Evolutionary conservation across 345 rosid species (phyloP), one percentile per base, ranked within the genome.

Genomic region (Passiflora organensis): DNA sequence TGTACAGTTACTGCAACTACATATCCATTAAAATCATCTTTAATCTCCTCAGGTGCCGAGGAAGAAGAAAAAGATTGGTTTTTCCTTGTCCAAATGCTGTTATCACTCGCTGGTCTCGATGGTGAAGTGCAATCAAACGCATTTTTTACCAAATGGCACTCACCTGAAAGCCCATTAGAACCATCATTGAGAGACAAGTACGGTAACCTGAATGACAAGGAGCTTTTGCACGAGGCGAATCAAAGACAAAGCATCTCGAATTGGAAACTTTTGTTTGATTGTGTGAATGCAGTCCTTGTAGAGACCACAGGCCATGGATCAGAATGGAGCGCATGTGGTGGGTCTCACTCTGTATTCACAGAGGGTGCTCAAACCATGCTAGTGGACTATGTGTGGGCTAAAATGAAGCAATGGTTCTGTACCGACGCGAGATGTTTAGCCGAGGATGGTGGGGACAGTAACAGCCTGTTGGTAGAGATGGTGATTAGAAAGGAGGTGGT

Each of bases 161-260:
- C 91, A 21, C 80, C 81, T 10, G 84, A 80, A 48, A 81, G 84
- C 55, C 97, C 96, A 9, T 63, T 89, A 44, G 97, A 87, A 42
- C 96, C 95, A 22, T 72, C 75, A 52, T 25, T 89, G 71, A 80
- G 83, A 71, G 81, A 82, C 56, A 76, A 67, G 59, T 77, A 72
- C 55, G 67, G 75, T 32, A 69, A 70, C 52, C 43, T 51, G 43
- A 62, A 72, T 41, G 73, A 78, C 32, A 79, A 79, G 72, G 82
- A 77, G 39, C 71, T 72, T 32, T 42, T 82, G 65, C 82, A 80
- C 0, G 99, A 84, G 79, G 84, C 87, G 2, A 83, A 71, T 69
- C 76, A 77, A 62, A 76, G 90, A 72, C 86, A 82, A 64, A 56
- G 78, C 58, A 67, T 84, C 51, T 83, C 95, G 32, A 78, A 65